phyloP scores from a whole-genome alignment of 2,329 filamentous ascomycete species.

The Xylaria sp. region DNA sequence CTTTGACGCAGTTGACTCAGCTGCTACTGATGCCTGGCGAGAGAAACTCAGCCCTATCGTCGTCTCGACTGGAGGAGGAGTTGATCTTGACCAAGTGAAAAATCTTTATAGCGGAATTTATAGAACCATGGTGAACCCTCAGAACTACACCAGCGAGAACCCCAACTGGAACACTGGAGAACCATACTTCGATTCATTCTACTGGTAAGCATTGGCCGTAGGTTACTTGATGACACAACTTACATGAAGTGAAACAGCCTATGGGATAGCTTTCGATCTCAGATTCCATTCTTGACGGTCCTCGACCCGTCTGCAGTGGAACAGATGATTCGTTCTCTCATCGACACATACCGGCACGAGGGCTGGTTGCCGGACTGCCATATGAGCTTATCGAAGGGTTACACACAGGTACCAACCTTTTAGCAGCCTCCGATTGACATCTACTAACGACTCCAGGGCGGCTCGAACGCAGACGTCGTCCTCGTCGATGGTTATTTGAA shows the following conservation, averaged over 20 bases:
- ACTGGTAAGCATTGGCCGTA: slow-evolving; percentile 63
- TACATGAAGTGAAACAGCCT: slow-evolving; percentile 54
- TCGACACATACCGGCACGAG: slow-evolving; percentile 76
- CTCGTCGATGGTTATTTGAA: slow-evolving; percentile 76
- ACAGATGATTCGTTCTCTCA: slow-evolving; percentile 74
- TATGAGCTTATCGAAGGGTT: slow-evolving; percentile 80
- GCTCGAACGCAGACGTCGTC: slow-evolving; percentile 78
- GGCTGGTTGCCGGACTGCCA: slow-evolving; percentile 80
- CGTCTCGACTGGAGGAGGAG: slow-evolving; percentile 63
- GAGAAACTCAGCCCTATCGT: slow-evolving; percentile 69
- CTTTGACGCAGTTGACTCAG: slow-evolving; percentile 64
- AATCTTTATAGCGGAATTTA: slow-evolving; percentile 80
- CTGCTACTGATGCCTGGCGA: slow-evolving; percentile 69
- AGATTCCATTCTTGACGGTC: slow-evolving; percentile 75
- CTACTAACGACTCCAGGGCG: slow-evolving; percentile 62
- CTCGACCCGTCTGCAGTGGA: slow-evolving; percentile 72
- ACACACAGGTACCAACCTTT: slow-evolving; percentile 63
- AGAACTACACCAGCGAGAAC: slow-evolving; percentile 80
- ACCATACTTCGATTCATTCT: slow-evolving; percentile 81
- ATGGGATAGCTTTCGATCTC: slow-evolving; percentile 77
- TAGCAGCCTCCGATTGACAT: not conserved
- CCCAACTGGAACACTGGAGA: slow-evolving; percentile 72
- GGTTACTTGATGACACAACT: not conserved
- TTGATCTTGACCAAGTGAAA: slow-evolving; percentile 65
- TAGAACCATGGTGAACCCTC: slow-evolving; percentile 76